Evolutionary conservation across 805 yeast species (phyloP), one percentile per base, ranked within the genome.

Genomic region (Saturnispora dispora): DNA sequence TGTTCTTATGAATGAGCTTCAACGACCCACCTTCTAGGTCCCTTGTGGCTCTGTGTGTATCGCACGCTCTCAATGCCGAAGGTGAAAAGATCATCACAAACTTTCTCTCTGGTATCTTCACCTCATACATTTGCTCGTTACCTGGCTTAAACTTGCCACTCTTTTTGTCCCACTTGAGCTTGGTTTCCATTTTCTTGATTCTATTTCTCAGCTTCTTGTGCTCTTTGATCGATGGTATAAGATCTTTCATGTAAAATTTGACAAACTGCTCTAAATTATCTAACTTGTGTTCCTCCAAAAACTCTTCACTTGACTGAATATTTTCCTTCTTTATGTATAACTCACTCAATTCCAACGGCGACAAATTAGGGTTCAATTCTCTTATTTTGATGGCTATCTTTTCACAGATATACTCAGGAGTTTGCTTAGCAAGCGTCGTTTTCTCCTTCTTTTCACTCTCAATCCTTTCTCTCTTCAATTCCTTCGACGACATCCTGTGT

Each of bases 61-160:
- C 96, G 60, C 96, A 91, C 2, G 88, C 93, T 57, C 97, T 75
- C 23, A 88, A 71, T 10, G 96, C 93, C 0, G 96, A 87, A 72
- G 85, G 76, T 0, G 90, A 76, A 15, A 84, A 60, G 1, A 83
- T 66, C 15, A 83, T 66, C 56, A 80, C 63, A 67, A 75, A 70
- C 50, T 76, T 74, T 28, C 76, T 65, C 32, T 68, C 71, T 15
- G 56, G 58, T 32, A 47, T 33, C 15, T 60, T 57, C 18, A 57
- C 59, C 1, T 45, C 51, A 17, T 30, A 28, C 50, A 54, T 30
- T 30, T 48, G 39, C 42, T 57, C 52, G 30, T 49, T 37, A 15
- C 48, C 52, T n/a, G 35, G 32, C 40, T 49, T 49, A n/a, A 44
- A 49, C 58, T 48, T 47, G 3, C 47, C 51, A 23, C 43, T 57